Evolutionary conservation across 768 basidiomycete genomes (phyloP).

Genomic region (Amanita molliuscula): DNA sequence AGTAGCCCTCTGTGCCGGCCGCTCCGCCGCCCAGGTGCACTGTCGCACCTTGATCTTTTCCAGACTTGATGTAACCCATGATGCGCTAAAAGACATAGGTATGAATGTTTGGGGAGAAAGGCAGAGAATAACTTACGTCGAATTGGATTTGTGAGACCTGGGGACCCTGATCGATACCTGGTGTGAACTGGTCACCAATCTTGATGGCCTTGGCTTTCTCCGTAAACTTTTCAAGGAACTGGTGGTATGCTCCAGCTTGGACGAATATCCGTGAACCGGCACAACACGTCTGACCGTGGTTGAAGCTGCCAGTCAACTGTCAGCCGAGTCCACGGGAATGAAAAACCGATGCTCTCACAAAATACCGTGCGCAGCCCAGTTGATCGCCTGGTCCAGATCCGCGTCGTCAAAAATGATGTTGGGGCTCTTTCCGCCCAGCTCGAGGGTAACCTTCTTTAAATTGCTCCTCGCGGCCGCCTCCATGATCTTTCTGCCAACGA

Average conservation of each 20-base stretch:
- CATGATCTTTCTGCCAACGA: constrained; percentile 71
- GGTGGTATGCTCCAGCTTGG: constrained; percentile 69
- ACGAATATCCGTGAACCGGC: constrained; percentile 83
- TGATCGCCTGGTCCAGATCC: constrained; percentile 60
- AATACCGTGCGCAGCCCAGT: constrained; percentile 64
- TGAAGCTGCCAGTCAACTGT: constrained; percentile 31
- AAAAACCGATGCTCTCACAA: constrained; percentile 37
- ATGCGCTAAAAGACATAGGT: constrained; percentile 41
- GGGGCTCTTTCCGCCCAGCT: constrained; percentile 72
- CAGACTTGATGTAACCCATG: constrained; percentile 69
- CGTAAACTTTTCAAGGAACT: constrained; percentile 55
- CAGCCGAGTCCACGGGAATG: background rate
- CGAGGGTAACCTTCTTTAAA: constrained; percentile 76
- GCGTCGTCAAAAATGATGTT: constrained; percentile 68
- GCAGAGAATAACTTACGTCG: constrained; percentile 35
- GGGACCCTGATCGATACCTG: constrained; percentile 55
- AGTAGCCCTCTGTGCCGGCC: constrained; percentile 38
- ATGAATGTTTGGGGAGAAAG: background rate
- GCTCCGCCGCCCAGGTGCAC: constrained; percentile 59
- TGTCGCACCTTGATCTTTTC: constrained; percentile 62
- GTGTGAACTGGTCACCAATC: constrained; percentile 57
- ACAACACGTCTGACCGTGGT: constrained; percentile 69
- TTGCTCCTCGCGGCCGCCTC: constrained; percentile 74
- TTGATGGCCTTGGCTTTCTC: constrained; percentile 36
- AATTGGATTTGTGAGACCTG: constrained; percentile 63